Conservation (phyloP, 495 filamentous ascomycete genomes). For the Aspergillus leporis region DNA sequence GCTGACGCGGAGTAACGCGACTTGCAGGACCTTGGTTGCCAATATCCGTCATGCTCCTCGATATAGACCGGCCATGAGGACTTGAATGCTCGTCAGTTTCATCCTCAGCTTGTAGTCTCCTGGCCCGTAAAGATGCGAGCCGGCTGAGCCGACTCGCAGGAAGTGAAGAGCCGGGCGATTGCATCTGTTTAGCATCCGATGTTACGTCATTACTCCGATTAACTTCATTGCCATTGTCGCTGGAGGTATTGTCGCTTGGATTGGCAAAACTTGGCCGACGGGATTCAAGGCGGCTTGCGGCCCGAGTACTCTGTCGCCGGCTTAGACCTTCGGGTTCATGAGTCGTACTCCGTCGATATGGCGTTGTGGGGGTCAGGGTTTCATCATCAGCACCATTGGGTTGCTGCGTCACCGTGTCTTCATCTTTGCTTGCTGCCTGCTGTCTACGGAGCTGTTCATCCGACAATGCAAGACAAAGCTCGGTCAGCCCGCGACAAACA, state of each 20-base stretch:
- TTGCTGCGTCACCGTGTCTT: constrained; percentile 23
- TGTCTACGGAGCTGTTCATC: constrained; percentile 37
- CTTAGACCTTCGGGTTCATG: constrained; percentile 44
- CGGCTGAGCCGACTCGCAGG: constrained; percentile 40
- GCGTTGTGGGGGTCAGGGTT: constrained; percentile 27
- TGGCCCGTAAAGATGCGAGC: constrained; percentile 40
- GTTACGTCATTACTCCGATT: constrained; percentile 13
- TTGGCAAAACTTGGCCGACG: constrained; percentile 64
- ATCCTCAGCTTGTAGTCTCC: constrained; percentile 36
- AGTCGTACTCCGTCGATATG: constrained; percentile 41
- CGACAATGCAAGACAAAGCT: constrained; percentile 86
- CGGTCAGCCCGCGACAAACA: constrained; percentile 88
- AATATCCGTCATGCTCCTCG: constrained; percentile 43
- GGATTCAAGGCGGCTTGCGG: constrained; percentile 71
- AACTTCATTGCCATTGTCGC: constrained; percentile 8
- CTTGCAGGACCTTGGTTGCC: constrained; percentile 30
- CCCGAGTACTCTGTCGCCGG: constrained; percentile 54
- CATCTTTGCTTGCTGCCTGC: constrained; percentile 32
- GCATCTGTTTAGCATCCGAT: constrained; percentile 27
- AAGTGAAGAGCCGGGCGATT: constrained; percentile 30
- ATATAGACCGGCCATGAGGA: constrained; percentile 34
- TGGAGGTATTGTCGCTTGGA: constrained; percentile 25
- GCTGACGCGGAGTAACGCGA: constrained; percentile 35
- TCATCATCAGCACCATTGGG: constrained; percentile 35
- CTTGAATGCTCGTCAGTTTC: constrained; percentile 25